Base-by-base conservation (phyloP, 495 filamentous ascomycete genomes). In the Penicillium bovifimosum region DNA sequence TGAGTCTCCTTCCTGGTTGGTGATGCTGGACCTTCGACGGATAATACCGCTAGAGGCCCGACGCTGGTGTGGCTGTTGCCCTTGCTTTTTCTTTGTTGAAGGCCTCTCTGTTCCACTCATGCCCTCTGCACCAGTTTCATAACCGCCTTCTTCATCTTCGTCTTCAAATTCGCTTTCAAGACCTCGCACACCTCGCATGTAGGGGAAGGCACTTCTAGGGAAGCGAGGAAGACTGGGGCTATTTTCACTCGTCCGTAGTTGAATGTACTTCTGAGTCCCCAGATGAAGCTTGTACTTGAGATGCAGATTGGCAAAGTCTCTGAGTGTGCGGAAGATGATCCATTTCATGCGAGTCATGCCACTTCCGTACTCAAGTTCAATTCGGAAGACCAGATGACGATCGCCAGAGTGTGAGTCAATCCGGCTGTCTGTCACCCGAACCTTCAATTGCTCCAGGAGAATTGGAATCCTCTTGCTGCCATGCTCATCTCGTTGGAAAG, bases 311-410 rank as follows among this genome's bases (percentile, higher is more conserved):
- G 88, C 79, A 63, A 99, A 96, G 59, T 99, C 93, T 56, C 82
- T 79, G 47, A 96, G 76, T 20, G 87, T 86, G 20, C 93, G 81
- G 58, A 88, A 84, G 50, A 99, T 90, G 42, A 90, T 84, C 93
- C 93, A 99, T 60, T 91, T 91, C 93, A 99, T 97, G 46, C 95
- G 79, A 24, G 91, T 96, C 50, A 92, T 81, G 3, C 95, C 93
- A 61, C 86, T 96, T 5, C 93, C 93, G 70, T 99, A 99, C 66
- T 99, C 93, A 36, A 99, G 71, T 52, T 96, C 90, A 42, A 99
- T 91, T 27, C 86, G 83, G 64, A 99, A 96, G 4, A 91, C 77
- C 55, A 86, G 76, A 69, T 96, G 95, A 16, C 90, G 79, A 66
- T 92, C 88, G 53, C 83, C 85, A 16, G 82, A 72, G 38, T 79